Conservation (phyloP, 225 moss, liverwort and hornwort species). For the Ulota crispa region DNA sequence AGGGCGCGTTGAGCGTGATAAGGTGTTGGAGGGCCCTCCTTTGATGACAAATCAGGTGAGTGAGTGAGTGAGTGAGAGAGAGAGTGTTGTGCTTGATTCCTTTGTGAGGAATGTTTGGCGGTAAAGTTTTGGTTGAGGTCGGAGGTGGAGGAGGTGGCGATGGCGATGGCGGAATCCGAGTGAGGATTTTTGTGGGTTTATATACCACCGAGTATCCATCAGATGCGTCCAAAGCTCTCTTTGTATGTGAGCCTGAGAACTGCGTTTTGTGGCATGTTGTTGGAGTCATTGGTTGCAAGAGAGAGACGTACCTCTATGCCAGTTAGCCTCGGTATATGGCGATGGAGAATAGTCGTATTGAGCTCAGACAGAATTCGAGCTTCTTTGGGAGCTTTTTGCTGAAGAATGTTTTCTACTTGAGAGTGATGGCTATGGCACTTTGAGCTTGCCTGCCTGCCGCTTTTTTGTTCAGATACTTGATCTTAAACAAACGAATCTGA, state of each 20-base stretch:
- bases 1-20: no score
- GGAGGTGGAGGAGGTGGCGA: constrained; percentile 2
- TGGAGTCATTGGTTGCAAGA: constrained; percentile 5
- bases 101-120: background rate
- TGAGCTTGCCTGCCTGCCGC: no score
- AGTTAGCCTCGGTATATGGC: constrained; percentile 27
- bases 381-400: no score
- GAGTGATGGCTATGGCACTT: no score
- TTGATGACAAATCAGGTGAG: no score
- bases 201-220: background rate
- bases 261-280: constrained; percentile 10
- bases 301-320: constrained; percentile 17
- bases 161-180: background rate
- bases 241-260: background rate
- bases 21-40: background rate
- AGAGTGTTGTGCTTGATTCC: background rate
- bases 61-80: background rate
- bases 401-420: no score
- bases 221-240: background rate
- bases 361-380: no score
- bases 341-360: no score
- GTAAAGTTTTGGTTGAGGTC: background rate
- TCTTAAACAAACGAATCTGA: no score
- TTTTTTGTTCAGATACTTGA: no score
- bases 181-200: background rate